Conservation (phyloP, 495 filamentous ascomycete species). For the Daldinia decipiens region DNA sequence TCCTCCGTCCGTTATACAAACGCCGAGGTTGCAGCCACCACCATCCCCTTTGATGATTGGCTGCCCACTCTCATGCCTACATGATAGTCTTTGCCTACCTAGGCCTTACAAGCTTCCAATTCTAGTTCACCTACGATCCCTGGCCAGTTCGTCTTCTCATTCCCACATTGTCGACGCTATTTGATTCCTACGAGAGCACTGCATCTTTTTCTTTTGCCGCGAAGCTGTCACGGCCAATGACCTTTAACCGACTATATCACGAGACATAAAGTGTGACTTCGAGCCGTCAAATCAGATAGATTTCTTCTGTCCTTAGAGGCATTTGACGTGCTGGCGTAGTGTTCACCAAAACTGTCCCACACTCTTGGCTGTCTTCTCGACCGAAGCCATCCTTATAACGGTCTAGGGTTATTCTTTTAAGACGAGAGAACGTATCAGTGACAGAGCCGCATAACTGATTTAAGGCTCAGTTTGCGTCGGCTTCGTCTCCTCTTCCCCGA, state of each 20-base stretch:
- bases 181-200: slow-evolving; percentile 33
- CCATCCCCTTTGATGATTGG: slow-evolving; percentile 35
- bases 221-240: slow-evolving; percentile 36
- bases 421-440: slow-evolving; percentile 28
- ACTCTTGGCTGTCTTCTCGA: slow-evolving; percentile 31
- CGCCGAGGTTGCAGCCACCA: slow-evolving; percentile 37
- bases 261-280: slow-evolving; percentile 39
- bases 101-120: slow-evolving; percentile 25
- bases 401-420: slow-evolving; percentile 30
- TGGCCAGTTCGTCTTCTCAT: slow-evolving; percentile 36
- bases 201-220: slow-evolving; percentile 35
- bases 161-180: slow-evolving; percentile 35
- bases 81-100: slow-evolving; percentile 36
- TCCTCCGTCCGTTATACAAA: slow-evolving; percentile 35
- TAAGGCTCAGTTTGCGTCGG: slow-evolving; percentile 40
- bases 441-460: slow-evolving; percentile 47
- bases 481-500: slow-evolving; percentile 25
- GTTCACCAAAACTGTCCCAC: slow-evolving; percentile 37
- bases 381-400: slow-evolving; percentile 34
- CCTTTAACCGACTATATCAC: slow-evolving; percentile 37
- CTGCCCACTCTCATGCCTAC: slow-evolving; percentile 36
- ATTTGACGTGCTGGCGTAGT: slow-evolving; percentile 34
- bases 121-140: slow-evolving; percentile 37
- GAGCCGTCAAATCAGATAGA: slow-evolving; percentile 42
- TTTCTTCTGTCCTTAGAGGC: slow-evolving; percentile 28